These are phyloP conservation scores for Pythium myriotylum DNA, from an alignment of 352 stramenopile genomes.

Conservation along the genomic window DNA sequence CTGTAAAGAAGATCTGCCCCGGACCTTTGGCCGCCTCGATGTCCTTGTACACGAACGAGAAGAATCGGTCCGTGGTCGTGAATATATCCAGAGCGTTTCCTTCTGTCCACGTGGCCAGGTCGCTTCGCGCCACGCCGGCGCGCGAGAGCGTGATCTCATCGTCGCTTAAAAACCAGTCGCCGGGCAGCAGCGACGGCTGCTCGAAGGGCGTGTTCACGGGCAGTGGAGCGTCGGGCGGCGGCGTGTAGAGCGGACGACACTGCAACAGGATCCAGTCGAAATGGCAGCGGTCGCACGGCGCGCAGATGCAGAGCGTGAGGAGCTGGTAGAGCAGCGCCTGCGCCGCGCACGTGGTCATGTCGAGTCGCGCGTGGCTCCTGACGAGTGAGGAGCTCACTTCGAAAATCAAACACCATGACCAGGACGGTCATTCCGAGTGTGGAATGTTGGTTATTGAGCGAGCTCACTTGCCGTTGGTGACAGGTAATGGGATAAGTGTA, in stretches of 20 bases:
- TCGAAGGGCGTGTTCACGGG: conserved; percentile 13
- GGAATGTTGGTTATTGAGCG: no score
- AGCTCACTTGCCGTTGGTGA: no score
- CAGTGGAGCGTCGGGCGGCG: conserved; percentile 4
- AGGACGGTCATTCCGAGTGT: no score
- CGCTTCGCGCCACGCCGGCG: conserved; percentile 23
- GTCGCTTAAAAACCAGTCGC: conserved; percentile 37
- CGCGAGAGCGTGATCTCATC: conserved; percentile 33
- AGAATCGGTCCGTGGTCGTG: conserved; percentile 32
- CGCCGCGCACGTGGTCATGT: conserved; percentile 7
- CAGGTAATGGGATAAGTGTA: no score
- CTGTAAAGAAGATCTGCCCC: conserved; percentile 22
- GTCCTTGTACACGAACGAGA: conserved; percentile 32
- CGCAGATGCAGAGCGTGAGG: conserved; percentile 34
- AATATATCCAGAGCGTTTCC: conserved; percentile 32
- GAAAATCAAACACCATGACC: no score
- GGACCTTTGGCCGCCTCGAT: conserved; percentile 13
- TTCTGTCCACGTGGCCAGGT: conserved; percentile 24
- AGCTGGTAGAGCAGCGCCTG: conserved; percentile 28
- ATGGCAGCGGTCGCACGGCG: conserved; percentile 33
- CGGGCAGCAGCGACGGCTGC: conserved; percentile 30
- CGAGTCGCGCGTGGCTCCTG: no score
- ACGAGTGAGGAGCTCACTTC: no score
- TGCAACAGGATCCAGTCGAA: conserved; percentile 28
- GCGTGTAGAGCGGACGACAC: conserved; percentile 14